Evolutionary conservation across 768 basidiomycete genomes (phyloP), one percentile per base, ranked within the genome.

Genomic region (Pleurotus tuoliensis): DNA sequence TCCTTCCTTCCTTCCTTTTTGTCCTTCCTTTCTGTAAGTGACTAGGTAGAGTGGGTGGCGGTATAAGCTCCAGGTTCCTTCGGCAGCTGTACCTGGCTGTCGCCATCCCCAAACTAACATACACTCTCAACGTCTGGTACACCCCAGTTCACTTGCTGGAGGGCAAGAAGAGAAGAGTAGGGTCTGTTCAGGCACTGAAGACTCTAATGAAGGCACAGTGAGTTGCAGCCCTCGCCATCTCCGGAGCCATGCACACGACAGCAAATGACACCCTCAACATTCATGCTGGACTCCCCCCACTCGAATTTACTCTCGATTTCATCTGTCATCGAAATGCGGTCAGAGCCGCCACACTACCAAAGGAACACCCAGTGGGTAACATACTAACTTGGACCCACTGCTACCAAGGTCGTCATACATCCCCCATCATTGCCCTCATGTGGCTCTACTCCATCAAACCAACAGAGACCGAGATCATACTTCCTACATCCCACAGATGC

Each of bases 51-150:
- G 30, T 58, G 1, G 27, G 55, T 3, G 41, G 8, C 8, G 69
- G 69, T 3, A 47, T 68, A 6, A 55, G 30, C 9, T 38, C 55
- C 2, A 55, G 53, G 18, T 57, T 62, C 8, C 66, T 66, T 52
- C 16, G 45, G 8, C 61, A 56, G 12, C 64, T 72, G 1, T 72
- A 67, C 52, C 27, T 59, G 0, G 60, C 66, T 3, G 66, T 69
- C 1, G 66, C 62, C 0, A 38, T 69, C 5, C 69, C 67, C 0
- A 65, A 65, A 20, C 59, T 70, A 46, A 59, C 62, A 0, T 70
- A 70, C 34, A 63, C 62, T 3, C 53, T 62, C 1, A 66, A 69
- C 13, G 43, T 67, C 0, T 70, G 64, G 64, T 68, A 64, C 56
- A 58, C 52, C 1, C 69, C 67, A 4, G 54, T 52, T 0, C 13